These are phyloP conservation scores for Wallemia hederae DNA, from an alignment of 1,284 basidiomycete genomes.

Conservation along the genomic window DNA sequence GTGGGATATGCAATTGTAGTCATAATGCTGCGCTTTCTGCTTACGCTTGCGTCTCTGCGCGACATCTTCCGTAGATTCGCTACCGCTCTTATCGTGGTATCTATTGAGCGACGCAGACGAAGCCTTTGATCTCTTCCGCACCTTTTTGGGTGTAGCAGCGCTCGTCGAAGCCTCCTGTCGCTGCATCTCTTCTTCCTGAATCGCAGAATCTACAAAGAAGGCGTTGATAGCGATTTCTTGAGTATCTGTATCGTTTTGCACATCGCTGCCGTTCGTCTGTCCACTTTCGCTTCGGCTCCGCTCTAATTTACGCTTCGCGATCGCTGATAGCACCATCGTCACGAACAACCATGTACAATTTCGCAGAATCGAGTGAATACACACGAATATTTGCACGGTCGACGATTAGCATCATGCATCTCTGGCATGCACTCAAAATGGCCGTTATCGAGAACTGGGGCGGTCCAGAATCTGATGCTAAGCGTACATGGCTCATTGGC, in stretches of 20 bases:
- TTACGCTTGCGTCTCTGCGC: not conserved
- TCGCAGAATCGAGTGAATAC: not conserved
- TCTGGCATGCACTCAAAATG: constrained; percentile 55
- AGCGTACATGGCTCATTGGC: constrained; percentile 50
- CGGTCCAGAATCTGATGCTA: constrained; percentile 34
- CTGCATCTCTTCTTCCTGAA: not conserved
- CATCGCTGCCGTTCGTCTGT: no score
- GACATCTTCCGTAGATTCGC: not conserved
- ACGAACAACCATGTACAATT: not conserved
- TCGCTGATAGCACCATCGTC: not conserved
- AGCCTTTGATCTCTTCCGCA: not conserved
- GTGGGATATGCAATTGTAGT: not conserved
- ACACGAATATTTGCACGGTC: constrained; percentile 46
- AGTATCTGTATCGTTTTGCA: not conserved
- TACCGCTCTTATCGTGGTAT: not conserved
- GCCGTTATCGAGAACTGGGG: constrained; percentile 60
- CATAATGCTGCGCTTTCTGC: not conserved
- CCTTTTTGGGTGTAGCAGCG: not conserved
- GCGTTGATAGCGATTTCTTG: not conserved
- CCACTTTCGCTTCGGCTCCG: not conserved
- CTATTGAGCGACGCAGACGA: not conserved
- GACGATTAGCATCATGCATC: constrained; percentile 39
- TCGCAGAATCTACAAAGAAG: not conserved
- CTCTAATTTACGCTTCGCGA: not conserved
- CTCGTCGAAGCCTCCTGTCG: not conserved